Base-by-base conservation (phyloP, 495 filamentous ascomycete species). In the Delitschia confertaspora region DNA sequence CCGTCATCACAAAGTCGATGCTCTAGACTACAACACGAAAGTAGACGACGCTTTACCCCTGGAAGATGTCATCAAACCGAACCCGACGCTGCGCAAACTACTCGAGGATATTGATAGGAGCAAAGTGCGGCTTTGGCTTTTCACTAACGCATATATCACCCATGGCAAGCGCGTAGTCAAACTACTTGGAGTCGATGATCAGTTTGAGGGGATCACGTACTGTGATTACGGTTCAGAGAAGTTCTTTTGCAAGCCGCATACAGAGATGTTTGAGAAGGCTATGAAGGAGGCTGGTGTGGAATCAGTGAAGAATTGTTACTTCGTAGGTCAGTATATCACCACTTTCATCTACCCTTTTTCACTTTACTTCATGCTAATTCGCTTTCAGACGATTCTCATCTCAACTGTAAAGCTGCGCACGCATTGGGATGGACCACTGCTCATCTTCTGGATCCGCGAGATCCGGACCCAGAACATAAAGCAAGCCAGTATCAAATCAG, bases 1-100 rank as follows among this genome's bases (percentile, higher is more conserved):
- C 0, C 79, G 84, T 18, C 81, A 95, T 63, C 93, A 99, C 65
- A 82, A 89, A 63, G 91, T 99, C 55, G 87, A 99, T 56, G 82
- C 93, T 1, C 72, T 99, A 3, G 87, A 88, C 21, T 99, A 95
- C 73, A 99, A 99, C 62, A 63, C 71, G 47, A 78, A 88, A 64
- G 93, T 96, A 19, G 93, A 99, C 61, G 93, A 99, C 57, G 89
- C 93, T 0, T 67, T 99, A 18, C 89, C 93, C 0, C 74, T 99
- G 9, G 87, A 95, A 42, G 66, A 67, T 6, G 74, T 95, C 60
- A 78, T 99, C 56, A 79, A 69, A 30, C 84, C 84, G 0, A 77
- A 93, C 50, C 73, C 77, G 1, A 67, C 76, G 39, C 70, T 99
- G 37, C 80, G 85, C 33, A 66, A 73, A 55, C 60, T 99, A 35